Evolutionary conservation across 305 asterid genomes (phyloP).

Genomic region (Fraxinus sp.): DNA sequence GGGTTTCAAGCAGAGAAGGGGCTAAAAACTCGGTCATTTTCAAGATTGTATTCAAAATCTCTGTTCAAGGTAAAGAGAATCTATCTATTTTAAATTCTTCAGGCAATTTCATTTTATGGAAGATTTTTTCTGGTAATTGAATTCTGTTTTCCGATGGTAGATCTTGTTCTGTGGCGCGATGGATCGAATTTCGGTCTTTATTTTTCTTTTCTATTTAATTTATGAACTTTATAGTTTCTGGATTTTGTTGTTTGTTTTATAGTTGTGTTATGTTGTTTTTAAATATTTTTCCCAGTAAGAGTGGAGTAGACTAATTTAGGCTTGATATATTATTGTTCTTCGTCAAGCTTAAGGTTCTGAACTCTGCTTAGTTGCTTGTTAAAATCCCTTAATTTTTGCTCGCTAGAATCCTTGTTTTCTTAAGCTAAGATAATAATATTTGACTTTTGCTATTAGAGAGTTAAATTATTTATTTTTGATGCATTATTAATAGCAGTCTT

Average conservation of each 20-base stretch:
- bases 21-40: slow-evolving; percentile 4
- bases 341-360: slow-evolving; percentile 1
- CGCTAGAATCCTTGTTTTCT: slow-evolving; percentile 4
- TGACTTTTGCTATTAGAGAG: not conserved
- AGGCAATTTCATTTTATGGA: slow-evolving; percentile 9
- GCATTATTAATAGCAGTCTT: not conserved
- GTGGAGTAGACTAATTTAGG: not conserved
- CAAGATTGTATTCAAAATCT: not conserved
- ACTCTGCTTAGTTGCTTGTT: not conserved
- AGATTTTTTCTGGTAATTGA: slow-evolving; percentile 13
- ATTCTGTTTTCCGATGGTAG: slow-evolving; percentile 20
- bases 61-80: slow-evolving; percentile 18
- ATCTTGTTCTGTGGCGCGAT: slow-evolving; percentile 27
- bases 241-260: not conserved
- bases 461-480: not conserved
- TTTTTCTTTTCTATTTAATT: not conserved
- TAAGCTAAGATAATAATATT: not conserved
- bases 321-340: not conserved
- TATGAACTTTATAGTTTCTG: not conserved
- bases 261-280: not conserved
- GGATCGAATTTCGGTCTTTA: slow-evolving; percentile 2
- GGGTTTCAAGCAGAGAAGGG: slow-evolving; percentile 30
- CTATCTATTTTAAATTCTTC: slow-evolving; percentile 8
- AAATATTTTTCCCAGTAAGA: not conserved
- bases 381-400: not conserved